Percentiles rank a stretch among this genome's conserved stretches.
phyloP scores from a whole-genome alignment of 306 rosid genomes.

The Quercus variabilis region DNA sequence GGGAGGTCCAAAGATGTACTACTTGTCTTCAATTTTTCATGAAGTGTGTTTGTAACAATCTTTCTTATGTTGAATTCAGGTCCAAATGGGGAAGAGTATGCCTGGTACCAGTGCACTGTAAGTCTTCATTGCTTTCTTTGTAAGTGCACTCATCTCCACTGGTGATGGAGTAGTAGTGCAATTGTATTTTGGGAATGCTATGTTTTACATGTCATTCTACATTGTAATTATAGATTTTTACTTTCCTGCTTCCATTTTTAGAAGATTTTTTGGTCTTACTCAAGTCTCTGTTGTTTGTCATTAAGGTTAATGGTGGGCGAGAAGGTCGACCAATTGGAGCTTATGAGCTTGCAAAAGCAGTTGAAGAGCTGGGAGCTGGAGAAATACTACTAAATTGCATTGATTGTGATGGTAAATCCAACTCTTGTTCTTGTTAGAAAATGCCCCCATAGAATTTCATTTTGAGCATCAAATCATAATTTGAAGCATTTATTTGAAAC shows the following conservation, averaged over 20 bases:
- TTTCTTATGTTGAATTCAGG: conserved; percentile 51
- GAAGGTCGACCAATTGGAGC: conserved; percentile 97
- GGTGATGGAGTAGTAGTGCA: background rate
- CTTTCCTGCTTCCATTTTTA: background rate
- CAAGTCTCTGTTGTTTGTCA: conserved; percentile 17
- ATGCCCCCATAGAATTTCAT: background rate
- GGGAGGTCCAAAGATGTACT: background rate
- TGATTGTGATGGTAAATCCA: conserved; percentile 79
- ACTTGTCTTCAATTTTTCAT: background rate
- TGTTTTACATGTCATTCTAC: background rate
- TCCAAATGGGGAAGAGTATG: conserved; percentile 93
- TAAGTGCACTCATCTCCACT: background rate
- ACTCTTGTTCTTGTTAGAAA: background rate
- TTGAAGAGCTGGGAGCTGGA: conserved; percentile 97
- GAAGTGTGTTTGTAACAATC: background rate
- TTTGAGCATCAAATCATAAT: background rate
- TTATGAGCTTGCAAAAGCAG: conserved; percentile 91
- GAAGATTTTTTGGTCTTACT: background rate
- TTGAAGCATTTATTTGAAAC: background rate
- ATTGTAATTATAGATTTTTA: background rate
- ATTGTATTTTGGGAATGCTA: background rate
- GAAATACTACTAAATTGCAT: conserved; percentile 96
- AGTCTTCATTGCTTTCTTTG: conserved; percentile 30
- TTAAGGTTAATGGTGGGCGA: conserved; percentile 81
- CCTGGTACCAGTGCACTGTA: conserved; percentile 98